Base-by-base conservation (phyloP, 371 early-diverging fungal species). In the Syncephalis plumigaleata region DNA sequence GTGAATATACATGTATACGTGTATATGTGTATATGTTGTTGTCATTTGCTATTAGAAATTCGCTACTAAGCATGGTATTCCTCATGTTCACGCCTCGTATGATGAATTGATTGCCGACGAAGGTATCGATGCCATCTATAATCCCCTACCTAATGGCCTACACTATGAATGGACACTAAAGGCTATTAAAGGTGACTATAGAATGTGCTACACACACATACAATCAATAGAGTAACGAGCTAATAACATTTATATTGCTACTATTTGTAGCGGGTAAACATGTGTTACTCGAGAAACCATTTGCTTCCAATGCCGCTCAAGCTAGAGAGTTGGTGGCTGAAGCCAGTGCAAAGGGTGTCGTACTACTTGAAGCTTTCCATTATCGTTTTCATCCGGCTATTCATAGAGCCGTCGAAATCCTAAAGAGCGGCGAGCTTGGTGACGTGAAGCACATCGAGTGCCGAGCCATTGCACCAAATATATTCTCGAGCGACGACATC, bases 311-410 rank as follows among this genome's bases (percentile, higher is more conserved):
- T 21, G 61, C 55, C 9, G 52, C 26, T 0, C 61, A 67, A 47
- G 55, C 66, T 0, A 24, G 42, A 9, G 54, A 51, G 9, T 36
- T 63, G 17, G 48, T 57, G 15, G 53, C 38, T 1, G 36, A 55
- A 4, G 58, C 55, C 13, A 39, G 48, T n/a, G 50, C 40, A 40
- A 49, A 59, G 39, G 52, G 59, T 42, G 44, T 63, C 17, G 55
- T 70, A 9, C 54, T 65, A 15, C 45, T 59, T 3, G 68, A 70
- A 45, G 71, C 68, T 1, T 68, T 64, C 48, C 68, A 70, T 51
- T 64, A 57, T 44, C 55, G 60, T 9, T 56, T 55, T 36, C 70
- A 70, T 49, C 67, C 67, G 9, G 56, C 57, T 0, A 49, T 58
- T 0, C 31, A 50, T 26, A 39, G 25, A 9, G 52, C 65, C 45